phyloP scores from a whole-genome alignment of 1,139 yeast species.

The Suhomyces kunorum region DNA sequence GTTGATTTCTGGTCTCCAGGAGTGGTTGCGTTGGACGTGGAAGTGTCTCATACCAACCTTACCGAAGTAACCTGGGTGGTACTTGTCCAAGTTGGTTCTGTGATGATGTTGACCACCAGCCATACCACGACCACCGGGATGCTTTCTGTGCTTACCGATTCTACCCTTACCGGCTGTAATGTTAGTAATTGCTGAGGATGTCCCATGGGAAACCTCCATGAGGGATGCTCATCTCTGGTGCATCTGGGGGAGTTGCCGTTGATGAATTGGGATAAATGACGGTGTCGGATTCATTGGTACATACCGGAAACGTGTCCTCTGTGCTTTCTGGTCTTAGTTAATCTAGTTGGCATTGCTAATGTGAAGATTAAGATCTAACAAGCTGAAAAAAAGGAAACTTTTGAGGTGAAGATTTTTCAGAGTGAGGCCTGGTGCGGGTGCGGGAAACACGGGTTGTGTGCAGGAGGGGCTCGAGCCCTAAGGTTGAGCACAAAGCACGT shows the following conservation, averaged over 20 bases:
- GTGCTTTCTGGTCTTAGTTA: constrained; percentile 99
- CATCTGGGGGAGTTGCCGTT: not conserved
- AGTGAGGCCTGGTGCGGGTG: constrained; percentile 7
- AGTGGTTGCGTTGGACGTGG: constrained; percentile 95
- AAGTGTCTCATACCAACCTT: constrained; percentile 99
- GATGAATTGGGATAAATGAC: not conserved
- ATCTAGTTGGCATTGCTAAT: constrained; percentile 95
- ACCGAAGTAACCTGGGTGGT: constrained; percentile 99
- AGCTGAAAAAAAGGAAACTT: constrained; percentile 16
- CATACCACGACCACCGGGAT: constrained; percentile 99
- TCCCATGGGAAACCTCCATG: too few species aligned
- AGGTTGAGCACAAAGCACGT: not conserved
- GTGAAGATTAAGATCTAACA: constrained; percentile 23
- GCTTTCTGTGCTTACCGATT: constrained; percentile 99
- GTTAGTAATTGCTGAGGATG: constrained; percentile 32
- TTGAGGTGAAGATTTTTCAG: constrained; percentile 21
- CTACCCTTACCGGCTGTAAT: constrained; percentile 99
- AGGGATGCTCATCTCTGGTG: constrained; percentile 9
- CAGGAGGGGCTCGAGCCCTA: constrained; percentile 9
- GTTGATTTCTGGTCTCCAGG: constrained; percentile 99
- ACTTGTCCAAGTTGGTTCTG: constrained; percentile 99
- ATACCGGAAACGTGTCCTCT: constrained; percentile 99
- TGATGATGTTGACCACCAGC: constrained; percentile 99
- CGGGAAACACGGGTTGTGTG: not conserved
- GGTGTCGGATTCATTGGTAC: constrained; percentile 31